These are phyloP conservation scores for Casuarina cunninghamiana DNA, from an alignment of 306 rosid species.

Conservation along the genomic window DNA sequence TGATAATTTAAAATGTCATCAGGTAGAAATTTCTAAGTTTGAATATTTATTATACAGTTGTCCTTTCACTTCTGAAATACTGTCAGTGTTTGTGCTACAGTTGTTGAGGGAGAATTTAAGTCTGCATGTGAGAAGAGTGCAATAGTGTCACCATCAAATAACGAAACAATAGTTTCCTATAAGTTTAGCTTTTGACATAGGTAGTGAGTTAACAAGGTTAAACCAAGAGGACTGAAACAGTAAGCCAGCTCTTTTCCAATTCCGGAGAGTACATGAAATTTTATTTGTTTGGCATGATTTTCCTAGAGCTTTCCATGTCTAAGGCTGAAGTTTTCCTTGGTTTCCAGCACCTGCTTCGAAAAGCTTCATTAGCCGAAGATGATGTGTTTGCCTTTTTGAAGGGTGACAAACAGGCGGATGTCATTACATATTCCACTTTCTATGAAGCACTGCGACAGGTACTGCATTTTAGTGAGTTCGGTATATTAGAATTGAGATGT, in stretches of 20 bases:
- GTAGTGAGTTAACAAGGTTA: too few species aligned
- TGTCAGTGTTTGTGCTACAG: too few species aligned
- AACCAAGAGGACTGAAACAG: background rate
- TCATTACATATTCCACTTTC: constrained; percentile 62
- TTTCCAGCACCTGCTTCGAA: constrained; percentile 68
- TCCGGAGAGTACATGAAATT: background rate
- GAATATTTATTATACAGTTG: too few species aligned
- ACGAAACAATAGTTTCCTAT: too few species aligned
- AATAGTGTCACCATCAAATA: too few species aligned
- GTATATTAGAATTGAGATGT: background rate
- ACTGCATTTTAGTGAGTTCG: constrained; percentile 19
- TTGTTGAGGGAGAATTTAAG: too few species aligned
- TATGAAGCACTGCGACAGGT: constrained; percentile 78
- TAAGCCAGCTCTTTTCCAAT: background rate
- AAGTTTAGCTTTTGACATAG: too few species aligned
- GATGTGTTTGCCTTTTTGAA: constrained; percentile 81
- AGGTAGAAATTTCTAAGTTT: too few species aligned
- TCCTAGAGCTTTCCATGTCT: constrained; percentile 8
- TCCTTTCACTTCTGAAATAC: too few species aligned
- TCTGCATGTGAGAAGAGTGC: too few species aligned
- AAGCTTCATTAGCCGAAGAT: constrained; percentile 72
- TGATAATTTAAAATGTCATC: too few species aligned
- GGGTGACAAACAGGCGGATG: constrained; percentile 60
- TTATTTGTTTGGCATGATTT: background rate
- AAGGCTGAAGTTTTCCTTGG: constrained; percentile 9